Evolutionary conservation across 2,329 filamentous ascomycete species (phyloP).

Genomic region (Cercospora sojina): DNA sequence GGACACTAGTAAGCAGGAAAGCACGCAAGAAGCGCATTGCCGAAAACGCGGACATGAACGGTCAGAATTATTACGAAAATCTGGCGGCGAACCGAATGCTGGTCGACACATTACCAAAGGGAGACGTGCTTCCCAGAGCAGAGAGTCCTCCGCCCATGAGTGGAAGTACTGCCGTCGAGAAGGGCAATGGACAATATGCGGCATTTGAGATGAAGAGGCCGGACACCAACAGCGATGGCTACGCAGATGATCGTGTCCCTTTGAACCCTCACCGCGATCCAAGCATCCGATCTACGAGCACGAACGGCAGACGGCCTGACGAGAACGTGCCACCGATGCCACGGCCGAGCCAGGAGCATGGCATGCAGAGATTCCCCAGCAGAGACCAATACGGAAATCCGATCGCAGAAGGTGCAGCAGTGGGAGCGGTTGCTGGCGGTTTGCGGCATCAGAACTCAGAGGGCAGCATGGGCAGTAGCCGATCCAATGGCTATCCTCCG

Average conservation of each 20-base stretch:
- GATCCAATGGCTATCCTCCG: slow-evolving; percentile 30
- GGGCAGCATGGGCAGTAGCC: slow-evolving; percentile 44
- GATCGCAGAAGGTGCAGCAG: slow-evolving; percentile 38
- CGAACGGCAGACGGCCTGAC: slow-evolving; percentile 40
- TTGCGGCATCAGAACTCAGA: slow-evolving; percentile 51
- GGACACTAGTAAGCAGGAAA: slow-evolving; percentile 86
- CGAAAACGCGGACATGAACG: slow-evolving; percentile 96
- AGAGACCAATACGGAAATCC: slow-evolving; percentile 67
- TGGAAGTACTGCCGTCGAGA: slow-evolving; percentile 57
- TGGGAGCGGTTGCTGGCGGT: slow-evolving; percentile 39
- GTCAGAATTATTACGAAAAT: slow-evolving; percentile 76
- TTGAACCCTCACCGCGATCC: slow-evolving; percentile 63
- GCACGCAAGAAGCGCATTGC: slow-evolving; percentile 88
- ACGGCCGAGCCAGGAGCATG: slow-evolving; percentile 32
- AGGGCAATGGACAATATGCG: slow-evolving; percentile 56
- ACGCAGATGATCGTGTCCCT: slow-evolving; percentile 66
- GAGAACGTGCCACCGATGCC: slow-evolving; percentile 44
- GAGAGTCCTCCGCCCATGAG: slow-evolving; percentile 56
- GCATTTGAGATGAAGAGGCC: slow-evolving; percentile 63
- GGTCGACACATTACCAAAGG: slow-evolving; percentile 33
- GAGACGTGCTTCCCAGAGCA: slow-evolving; percentile 45
- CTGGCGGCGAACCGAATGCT: slow-evolving; percentile 45
- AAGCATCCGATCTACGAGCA: slow-evolving; percentile 49
- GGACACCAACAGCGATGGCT: slow-evolving; percentile 39
- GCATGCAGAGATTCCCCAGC: slow-evolving; percentile 40